Percentiles rank a stretch among this genome's conserved stretches.
These are phyloP conservation scores for Dactylellina cionopaga DNA, from an alignment of 2,329 filamentous ascomycete species.

Conservation along the genomic window DNA sequence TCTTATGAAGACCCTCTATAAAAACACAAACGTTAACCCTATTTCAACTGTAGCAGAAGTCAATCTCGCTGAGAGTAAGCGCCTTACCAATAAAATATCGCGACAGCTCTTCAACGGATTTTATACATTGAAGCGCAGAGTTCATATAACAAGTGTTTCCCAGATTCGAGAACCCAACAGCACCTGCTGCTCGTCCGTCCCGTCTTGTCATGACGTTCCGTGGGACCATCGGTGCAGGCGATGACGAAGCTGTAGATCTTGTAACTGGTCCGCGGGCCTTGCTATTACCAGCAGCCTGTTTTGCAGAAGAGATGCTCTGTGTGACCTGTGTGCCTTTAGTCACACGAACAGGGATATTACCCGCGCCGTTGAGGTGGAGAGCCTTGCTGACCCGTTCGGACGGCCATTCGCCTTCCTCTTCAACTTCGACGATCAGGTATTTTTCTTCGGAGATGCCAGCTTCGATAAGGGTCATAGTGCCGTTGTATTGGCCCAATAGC, in stretches of 20 bases:
- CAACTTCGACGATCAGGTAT: constrained; percentile 46
- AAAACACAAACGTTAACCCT: constrained; percentile 42
- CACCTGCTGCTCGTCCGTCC: constrained; percentile 76
- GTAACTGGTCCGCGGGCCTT: constrained; percentile 59
- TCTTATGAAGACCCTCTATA: constrained; percentile 72
- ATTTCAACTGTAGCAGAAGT: constrained; percentile 25
- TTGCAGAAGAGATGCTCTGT: constrained; percentile 51
- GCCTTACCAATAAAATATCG: constrained; percentile 80
- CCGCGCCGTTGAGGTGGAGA: constrained; percentile 42
- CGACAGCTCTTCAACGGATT: constrained; percentile 90
- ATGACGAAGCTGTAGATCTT: constrained; percentile 68
- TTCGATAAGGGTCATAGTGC: constrained; percentile 59
- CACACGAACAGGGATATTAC: constrained; percentile 42
- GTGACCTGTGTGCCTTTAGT: constrained; percentile 53
- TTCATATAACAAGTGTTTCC: constrained; percentile 99
- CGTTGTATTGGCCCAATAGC: constrained; percentile 69
- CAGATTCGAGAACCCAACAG: constrained; percentile 85
- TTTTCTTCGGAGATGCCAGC: constrained; percentile 58
- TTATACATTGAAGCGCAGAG: constrained; percentile 91
- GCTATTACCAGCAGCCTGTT: constrained; percentile 44
- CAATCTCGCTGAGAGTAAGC: constrained; percentile 5
- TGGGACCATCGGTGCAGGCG: constrained; percentile 72
- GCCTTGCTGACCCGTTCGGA: constrained; percentile 53
- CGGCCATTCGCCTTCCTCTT: constrained; percentile 48
- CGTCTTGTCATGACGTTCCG: constrained; percentile 73